Percentiles rank a stretch among this genome's conserved stretches.
Conservation (phyloP, 2,329 filamentous ascomycete genomes). For the Fusarium xylarioides region DNA sequence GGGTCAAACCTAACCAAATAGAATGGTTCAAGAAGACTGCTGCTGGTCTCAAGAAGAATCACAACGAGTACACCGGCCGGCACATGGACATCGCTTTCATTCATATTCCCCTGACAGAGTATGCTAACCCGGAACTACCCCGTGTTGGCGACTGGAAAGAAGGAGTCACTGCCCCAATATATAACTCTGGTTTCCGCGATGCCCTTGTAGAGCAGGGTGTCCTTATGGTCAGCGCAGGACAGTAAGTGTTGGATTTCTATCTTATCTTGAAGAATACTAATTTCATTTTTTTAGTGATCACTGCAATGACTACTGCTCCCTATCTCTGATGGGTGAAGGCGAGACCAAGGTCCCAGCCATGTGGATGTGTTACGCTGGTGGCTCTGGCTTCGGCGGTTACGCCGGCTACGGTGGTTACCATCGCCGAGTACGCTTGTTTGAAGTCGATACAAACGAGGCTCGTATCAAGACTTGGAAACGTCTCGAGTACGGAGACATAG, state of each 20-base stretch:
- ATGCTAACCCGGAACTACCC: slow-evolving; percentile 70
- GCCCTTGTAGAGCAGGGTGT: slow-evolving; percentile 87
- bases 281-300: slow-evolving; percentile 70
- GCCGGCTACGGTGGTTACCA: slow-evolving; percentile 88
- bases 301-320: slow-evolving; percentile 93
- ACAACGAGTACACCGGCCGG: slow-evolving; percentile 86
- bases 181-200: slow-evolving; percentile 93
- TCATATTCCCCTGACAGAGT: slow-evolving; percentile 95
- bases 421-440: slow-evolving; percentile 86
- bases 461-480: slow-evolving; percentile 93
- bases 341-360: slow-evolving; percentile 70
- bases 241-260: slow-evolving; percentile 65
- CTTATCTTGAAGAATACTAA: slow-evolving; percentile 20
- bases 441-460: slow-evolving; percentile 90
- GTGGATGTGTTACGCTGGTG: slow-evolving; percentile 99
- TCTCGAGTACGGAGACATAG: slow-evolving; percentile 72
- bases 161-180: slow-evolving; percentile 83
- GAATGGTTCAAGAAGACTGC: slow-evolving; percentile 91
- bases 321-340: slow-evolving; percentile 58
- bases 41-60: slow-evolving; percentile 75
- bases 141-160: slow-evolving; percentile 78
- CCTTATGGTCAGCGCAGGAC: slow-evolving; percentile 88
- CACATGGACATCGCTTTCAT: slow-evolving; percentile 98
- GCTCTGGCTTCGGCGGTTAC: slow-evolving; percentile 92
- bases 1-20: slow-evolving; percentile 94